phyloP scores from a whole-genome alignment of 192 early-diverging fungal species.

The Entomortierella lignicola region DNA sequence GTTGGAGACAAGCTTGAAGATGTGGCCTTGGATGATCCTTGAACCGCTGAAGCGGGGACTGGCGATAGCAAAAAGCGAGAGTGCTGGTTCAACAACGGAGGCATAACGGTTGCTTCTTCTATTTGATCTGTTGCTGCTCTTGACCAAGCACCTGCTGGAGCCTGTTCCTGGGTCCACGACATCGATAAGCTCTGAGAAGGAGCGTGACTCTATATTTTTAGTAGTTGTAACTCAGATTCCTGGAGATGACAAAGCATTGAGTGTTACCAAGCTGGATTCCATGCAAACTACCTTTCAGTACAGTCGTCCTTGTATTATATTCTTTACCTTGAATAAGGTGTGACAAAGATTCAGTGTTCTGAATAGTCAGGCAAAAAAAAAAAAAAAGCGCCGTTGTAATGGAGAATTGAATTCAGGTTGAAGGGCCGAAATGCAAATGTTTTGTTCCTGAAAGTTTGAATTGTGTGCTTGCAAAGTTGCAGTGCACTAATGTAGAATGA shows the following conservation, averaged over 20 bases:
- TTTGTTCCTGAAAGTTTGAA: too few species aligned
- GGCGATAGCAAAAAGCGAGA: slow-evolving; percentile 32
- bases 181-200: slow-evolving; percentile 16
- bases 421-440: too few species aligned
- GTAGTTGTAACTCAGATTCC: neutral
- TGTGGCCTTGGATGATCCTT: slow-evolving; percentile 5
- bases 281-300: neutral
- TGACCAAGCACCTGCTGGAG: slow-evolving; percentile 1
- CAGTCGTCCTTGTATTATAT: neutral
- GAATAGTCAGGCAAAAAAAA: too few species aligned
- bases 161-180: slow-evolving; percentile 18
- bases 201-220: neutral
- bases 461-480: too few species aligned
- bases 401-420: too few species aligned
- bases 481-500: neutral
- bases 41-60: slow-evolving; percentile 31
- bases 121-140: neutral
- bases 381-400: too few species aligned
- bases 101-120: neutral
- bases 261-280: neutral
- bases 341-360: neutral
- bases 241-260: neutral
- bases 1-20: neutral
- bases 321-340: slow-evolving; percentile 5
- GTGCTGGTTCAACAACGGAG: neutral